Evolutionary conservation across 805 yeast genomes (phyloP), one percentile per base, ranked within the genome.

Genomic region (Kuraishia hungarica): DNA sequence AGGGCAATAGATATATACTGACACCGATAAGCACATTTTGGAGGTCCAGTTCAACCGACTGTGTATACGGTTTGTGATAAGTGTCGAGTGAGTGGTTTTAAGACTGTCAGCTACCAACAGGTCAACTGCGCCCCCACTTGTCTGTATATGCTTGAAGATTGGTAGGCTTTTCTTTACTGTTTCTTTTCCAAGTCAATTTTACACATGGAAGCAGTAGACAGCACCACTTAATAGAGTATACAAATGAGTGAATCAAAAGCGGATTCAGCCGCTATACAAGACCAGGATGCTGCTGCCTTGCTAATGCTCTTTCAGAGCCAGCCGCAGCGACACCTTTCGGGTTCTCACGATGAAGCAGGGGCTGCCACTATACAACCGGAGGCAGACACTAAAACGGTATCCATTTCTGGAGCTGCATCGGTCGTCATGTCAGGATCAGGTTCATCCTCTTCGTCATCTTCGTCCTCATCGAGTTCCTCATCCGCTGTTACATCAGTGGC

Each of bases 281-380:
- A 71, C 54, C 64, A 59, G 39, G 75, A 71, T 56, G 75, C 75
- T n/a, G 75, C 74, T 21, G 74, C 71, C 6, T 58, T 71, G 51
- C 57, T 71, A 55, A 71, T 71, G 73, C 59, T 71, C n/a, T 69
- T 71, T 51, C 71, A 73, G 28, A 64, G 67, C 51, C 72, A 69
- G 53, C 54, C 54, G 29, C 52, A 46, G 28, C 39, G 22, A 24
- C 15, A 24, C 52, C 52, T 21, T 19, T 35, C 43, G 8, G 43
- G 17, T 7, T 7, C 43, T 15, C 43, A 35, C 43, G 17, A 35
- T 35, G 43, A 35, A 35, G 43, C n/a, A 26, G 29, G n/a, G 35
- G 35, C 35, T 28, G 11, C 43, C 8, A 35, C 43, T 35, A 15
- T 15, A 4, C 15, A 35, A 35, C 17, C 43, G 11, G 17, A 35